Percentiles rank a stretch among this genome's conserved stretches.
Conservation (phyloP, 352 stramenopile species). For the Phytophthora hibernalis region DNA sequence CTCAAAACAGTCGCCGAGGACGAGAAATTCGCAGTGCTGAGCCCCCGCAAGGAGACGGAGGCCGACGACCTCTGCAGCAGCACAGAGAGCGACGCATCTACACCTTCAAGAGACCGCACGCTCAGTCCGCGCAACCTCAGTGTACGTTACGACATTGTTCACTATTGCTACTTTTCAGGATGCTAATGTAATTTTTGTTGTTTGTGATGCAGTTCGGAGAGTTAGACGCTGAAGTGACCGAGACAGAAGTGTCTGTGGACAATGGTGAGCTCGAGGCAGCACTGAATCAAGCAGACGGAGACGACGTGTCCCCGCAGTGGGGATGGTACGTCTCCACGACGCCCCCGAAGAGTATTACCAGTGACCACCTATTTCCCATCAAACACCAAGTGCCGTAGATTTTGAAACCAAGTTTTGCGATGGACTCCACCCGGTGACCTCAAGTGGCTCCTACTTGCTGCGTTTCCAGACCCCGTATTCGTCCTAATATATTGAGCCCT, state of each 20-base stretch:
- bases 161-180: neutral
- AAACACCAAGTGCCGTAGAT: constrained; percentile 32
- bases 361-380: constrained; percentile 17
- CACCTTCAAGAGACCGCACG: constrained; percentile 42
- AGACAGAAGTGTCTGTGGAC: constrained; percentile 15
- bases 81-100: constrained; percentile 74
- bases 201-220: constrained; percentile 38
- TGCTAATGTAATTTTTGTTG: constrained; percentile 5
- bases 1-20: constrained; percentile 51
- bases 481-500: constrained; percentile 43
- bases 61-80: constrained; percentile 66
- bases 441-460: constrained; percentile 14
- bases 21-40: constrained; percentile 25
- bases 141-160: constrained; percentile 27
- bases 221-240: constrained; percentile 36
- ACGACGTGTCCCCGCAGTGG: constrained; percentile 71
- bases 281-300: constrained; percentile 48
- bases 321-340: constrained; percentile 87
- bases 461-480: constrained; percentile 27
- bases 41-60: constrained; percentile 20
- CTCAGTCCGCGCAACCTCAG: constrained; percentile 43
- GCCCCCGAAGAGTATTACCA: constrained; percentile 78
- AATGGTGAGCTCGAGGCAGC: constrained; percentile 23
- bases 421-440: constrained; percentile 27
- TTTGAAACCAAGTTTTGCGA: constrained; percentile 31